Base-by-base conservation (phyloP, 306 rosid species). In the Sicyos edulis region DNA sequence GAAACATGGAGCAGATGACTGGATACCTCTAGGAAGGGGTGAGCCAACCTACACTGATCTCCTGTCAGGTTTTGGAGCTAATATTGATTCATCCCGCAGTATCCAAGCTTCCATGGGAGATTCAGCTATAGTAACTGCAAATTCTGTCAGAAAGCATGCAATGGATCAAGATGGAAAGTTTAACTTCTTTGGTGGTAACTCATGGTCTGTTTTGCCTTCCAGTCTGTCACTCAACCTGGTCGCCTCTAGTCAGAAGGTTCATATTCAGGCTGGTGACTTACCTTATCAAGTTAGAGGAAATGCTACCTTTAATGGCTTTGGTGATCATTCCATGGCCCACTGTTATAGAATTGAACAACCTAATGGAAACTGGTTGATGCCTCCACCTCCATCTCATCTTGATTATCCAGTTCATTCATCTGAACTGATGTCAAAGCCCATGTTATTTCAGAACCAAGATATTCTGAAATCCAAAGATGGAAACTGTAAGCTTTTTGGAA, bases 401-500 rank as follows among this genome's bases (percentile, higher is more conserved):
- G 96, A 84, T 21, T 84, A 85, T 76, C 77, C 79, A 21, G 55
- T 42, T 45, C 83, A 67, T 74, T 79, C 85, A 63, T 80, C 84
- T 58, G 95, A 86, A 54, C 52, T 55, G 70, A 60, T 80, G 74
- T 70, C 77, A n/a, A 84, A 80, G 56, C 76, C 85, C 51, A 24
- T 71, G 10, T 16, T 68, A 12, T 74, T 54, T 17, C 88, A 72
- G 42, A 81, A 85, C 45, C 64, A 32, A 4, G 95, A 85, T 55
- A 61, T 77, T 63, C 67, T 76, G 12, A 87, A 84, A 73, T 81
- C 85, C 8, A 88, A 85, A 75, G 97, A 88, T 67, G 82, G 88
- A 40, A 85, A 88, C 71, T 88, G 77, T 83, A 93, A 91, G 85
- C 87, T 93, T 65, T 93, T 93, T 50, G 99, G 99, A 52, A 75